Conservation (phyloP, 2,329 filamentous ascomycete genomes). For the Fonsecaea pugnacius region DNA sequence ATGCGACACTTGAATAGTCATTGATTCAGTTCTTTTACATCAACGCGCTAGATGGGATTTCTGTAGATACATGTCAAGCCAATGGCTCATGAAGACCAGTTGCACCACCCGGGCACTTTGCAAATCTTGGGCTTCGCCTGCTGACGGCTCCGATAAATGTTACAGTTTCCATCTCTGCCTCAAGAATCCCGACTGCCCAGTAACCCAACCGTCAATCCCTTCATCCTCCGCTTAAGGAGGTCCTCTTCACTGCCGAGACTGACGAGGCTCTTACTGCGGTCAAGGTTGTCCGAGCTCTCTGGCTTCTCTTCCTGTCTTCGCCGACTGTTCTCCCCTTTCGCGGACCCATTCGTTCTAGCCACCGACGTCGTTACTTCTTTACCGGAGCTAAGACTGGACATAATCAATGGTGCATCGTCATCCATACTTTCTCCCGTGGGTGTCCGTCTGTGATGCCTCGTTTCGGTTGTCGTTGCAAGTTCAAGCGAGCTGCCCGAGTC, state of each 20-base stretch:
- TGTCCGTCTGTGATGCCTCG: conserved; percentile 34
- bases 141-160: background rate
- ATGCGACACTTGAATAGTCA: background rate
- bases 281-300: conserved; percentile 29
- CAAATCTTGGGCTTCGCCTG: background rate
- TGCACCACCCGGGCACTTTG: background rate
- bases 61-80: too few relatives aligned
- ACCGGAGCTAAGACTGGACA: conserved; percentile 34
- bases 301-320: conserved; percentile 22
- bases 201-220: conserved; percentile 58
- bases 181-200: conserved; percentile 46
- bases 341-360: background rate
- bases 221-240: conserved; percentile 60
- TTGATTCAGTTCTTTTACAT: background rate
- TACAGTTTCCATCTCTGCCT: background rate
- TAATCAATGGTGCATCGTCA: conserved; percentile 38
- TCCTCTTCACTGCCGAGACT: conserved; percentile 63
- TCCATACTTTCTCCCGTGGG: conserved; percentile 62
- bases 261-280: conserved; percentile 53
- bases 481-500: conserved; percentile 26
- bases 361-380: conserved; percentile 4
- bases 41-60: too few relatives aligned
- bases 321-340: background rate
- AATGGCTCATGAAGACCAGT: background rate
- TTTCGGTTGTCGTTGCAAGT: conserved; percentile 27